Base-by-base conservation (phyloP, 345 rosid genomes). In the Pugionium cornutum region DNA sequence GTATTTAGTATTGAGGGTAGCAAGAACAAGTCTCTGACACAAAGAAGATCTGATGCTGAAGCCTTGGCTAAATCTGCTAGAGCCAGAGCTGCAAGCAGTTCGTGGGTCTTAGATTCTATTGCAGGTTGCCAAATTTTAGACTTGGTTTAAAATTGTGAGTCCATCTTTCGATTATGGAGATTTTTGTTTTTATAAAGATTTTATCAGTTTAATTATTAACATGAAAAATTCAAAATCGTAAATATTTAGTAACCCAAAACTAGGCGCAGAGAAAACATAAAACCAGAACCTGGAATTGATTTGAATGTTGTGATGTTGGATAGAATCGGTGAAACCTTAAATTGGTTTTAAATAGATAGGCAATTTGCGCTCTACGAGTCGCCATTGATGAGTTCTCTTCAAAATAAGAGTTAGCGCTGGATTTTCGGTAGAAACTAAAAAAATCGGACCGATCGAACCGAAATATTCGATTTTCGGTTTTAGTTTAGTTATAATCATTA, bases 61-160 rank as follows among this genome's bases (percentile, higher is more conserved):
- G 81, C 78, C 18, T 75, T 94, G 52, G 96, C 96, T 0, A 78
- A 69, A 64, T 74, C 86, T 53, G 73, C 82, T 31, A 83, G 74
- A 75, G 83, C 92, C 34, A 88, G 77, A 79, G 87, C 82, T 32
- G 84, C 81, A 42, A 88, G 83, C 83, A 90, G 84, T 69, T 72
- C 78, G 29, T 94, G 99, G 99, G 76, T 90, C 77, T 74, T 90
- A 78, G 81, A 85, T 66, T 90, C 88, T 59, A 80, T 94, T 64
- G 94, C 97, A 56, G 85, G 72, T 62, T 83, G 75, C 92, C 45
- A 61, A 61, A 44, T 67, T 31, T 36, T 60, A 44, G 76, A 42
- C 42, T 52, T 72, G 41, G 34, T 41, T 2, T 65, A 50, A 37
- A 25, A 0, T 44, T 30, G 6, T 72, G 29, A 27, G 61, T 18